A percentile compares a stretch with the other conserved stretches of the same genome.
These are phyloP conservation scores for Ophiostoma angusticollis DNA, from an alignment of 2,329 filamentous ascomycete species.

Conservation along the genomic window DNA sequence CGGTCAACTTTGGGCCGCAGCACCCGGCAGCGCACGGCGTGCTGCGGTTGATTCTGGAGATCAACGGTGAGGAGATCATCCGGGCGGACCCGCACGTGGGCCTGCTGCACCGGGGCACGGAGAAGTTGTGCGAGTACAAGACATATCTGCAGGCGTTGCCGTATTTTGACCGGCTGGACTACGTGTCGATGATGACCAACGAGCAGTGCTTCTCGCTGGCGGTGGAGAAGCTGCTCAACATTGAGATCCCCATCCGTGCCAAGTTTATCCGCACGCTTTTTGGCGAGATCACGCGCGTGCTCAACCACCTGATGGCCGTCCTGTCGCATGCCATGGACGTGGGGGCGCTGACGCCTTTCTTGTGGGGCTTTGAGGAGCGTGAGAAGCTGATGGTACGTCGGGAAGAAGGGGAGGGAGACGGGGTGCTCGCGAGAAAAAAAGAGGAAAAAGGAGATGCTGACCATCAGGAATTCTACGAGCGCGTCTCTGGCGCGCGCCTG, in stretches of 20 bases:
- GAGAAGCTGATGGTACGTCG: conserved; percentile 92
- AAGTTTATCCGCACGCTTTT: conserved; percentile 97
- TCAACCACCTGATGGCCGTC: conserved; percentile 98
- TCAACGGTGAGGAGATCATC: conserved; percentile 95
- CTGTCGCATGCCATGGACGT: conserved; percentile 98
- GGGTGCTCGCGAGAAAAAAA: too few relatives aligned
- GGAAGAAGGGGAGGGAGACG: too few relatives aligned
- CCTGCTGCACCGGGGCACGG: conserved; percentile 87
- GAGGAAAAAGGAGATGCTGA: too few relatives aligned
- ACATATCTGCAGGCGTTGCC: conserved; percentile 95
- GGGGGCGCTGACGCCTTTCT: conserved; percentile 90
- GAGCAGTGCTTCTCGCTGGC: conserved; percentile 94
- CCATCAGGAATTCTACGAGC: conserved; percentile 95
- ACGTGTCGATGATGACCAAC: conserved; percentile 99
- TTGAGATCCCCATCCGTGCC: conserved; percentile 88
- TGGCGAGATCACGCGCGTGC: conserved; percentile 80
- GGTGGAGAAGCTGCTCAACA: conserved; percentile 93
- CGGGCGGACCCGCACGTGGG: conserved; percentile 95
- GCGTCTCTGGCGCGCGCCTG: conserved; percentile 92
- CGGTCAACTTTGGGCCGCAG: conserved; percentile 98
- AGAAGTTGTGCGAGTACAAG: conserved; percentile 99
- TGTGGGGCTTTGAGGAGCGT: conserved; percentile 99
- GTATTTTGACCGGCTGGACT: conserved; percentile 97
- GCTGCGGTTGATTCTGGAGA: conserved; percentile 89
- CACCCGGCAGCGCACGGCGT: conserved; percentile 98